Conservation (phyloP, 1,139 yeast genomes). For the Candida sp. region DNA sequence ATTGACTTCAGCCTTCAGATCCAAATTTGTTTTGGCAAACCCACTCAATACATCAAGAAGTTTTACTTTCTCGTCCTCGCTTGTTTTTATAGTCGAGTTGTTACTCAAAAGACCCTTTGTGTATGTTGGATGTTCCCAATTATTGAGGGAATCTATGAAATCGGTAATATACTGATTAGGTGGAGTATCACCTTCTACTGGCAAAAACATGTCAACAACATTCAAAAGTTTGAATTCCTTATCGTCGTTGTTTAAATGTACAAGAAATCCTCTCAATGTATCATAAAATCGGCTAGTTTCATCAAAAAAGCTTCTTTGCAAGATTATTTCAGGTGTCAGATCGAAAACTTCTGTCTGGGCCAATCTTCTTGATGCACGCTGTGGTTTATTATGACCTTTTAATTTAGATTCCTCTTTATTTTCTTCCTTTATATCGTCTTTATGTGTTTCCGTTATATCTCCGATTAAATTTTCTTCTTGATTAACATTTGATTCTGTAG, state of each 20-base stretch:
- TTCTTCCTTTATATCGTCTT: background rate
- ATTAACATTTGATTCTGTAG: constrained; percentile 7
- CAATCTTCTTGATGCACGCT: constrained; percentile 38
- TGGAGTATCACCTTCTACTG: constrained; percentile 3
- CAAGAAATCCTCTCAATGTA: constrained; percentile 15
- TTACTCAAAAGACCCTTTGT: constrained; percentile 12
- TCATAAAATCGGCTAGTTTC: constrained; percentile 23
- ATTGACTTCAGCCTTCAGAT: constrained; percentile 6
- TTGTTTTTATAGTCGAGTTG: constrained; percentile 12
- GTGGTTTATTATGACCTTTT: constrained; percentile 3
- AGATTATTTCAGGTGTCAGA: constrained; percentile 15
- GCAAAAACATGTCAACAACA: constrained; percentile 18
- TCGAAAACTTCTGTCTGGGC: constrained; percentile 19
- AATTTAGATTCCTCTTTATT: background rate
- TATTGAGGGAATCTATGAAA: constrained; percentile 20
- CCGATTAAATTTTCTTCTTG: background rate
- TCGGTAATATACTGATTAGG: constrained; percentile 15
- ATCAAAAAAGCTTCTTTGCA: constrained; percentile 17
- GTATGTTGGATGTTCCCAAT: constrained; percentile 18
- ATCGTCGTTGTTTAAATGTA: background rate
- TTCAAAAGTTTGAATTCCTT: constrained; percentile 10
- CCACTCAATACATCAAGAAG: constrained; percentile 36
- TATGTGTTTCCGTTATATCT: background rate
- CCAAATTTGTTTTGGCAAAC: constrained; percentile 17
- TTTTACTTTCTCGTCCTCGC: constrained; percentile 31